Evolutionary conservation across 2,329 filamentous ascomycete species (phyloP).

Genomic region (Chlorencoelia australis): DNA sequence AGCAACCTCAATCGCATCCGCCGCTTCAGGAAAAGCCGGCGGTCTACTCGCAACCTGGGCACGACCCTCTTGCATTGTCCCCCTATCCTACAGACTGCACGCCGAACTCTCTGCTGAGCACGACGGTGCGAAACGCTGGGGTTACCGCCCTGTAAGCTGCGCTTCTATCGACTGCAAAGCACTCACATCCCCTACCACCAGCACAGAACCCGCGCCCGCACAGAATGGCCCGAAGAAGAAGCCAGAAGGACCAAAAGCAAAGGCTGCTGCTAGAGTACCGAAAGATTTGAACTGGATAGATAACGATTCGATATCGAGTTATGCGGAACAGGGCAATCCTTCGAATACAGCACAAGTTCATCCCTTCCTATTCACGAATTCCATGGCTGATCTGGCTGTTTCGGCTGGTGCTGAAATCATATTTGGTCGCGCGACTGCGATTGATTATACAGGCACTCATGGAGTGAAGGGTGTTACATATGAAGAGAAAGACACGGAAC

Average conservation of each 20-base stretch:
- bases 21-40: conserved; percentile 89
- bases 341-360: conserved; percentile 88
- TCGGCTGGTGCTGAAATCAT: conserved; percentile 59
- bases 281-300: conserved; percentile 79
- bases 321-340: conserved; percentile 75
- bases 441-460: conserved; percentile 49
- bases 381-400: conserved; percentile 67
- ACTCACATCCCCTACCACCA: conserved; percentile 5
- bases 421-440: conserved; percentile 57
- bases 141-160: conserved; percentile 71
- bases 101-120: conserved; percentile 77
- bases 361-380: conserved; percentile 79
- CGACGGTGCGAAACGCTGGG: conserved; percentile 69
- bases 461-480: conserved; percentile 62
- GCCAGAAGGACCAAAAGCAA: conserved; percentile 30
- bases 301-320: conserved; percentile 52
- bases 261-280: conserved; percentile 53
- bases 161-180: conserved; percentile 35
- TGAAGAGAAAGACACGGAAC: conserved; percentile 38
- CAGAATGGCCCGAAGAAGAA: conserved; percentile 42
- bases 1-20: conserved; percentile 75
- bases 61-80: conserved; percentile 75
- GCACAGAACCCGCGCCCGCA: conserved; percentile 1
- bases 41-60: conserved; percentile 87
- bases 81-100: conserved; percentile 76